Evolutionary conservation across 2,329 filamentous ascomycete genomes (phyloP).

Genomic region (Apiospora rasikravindrae): DNA sequence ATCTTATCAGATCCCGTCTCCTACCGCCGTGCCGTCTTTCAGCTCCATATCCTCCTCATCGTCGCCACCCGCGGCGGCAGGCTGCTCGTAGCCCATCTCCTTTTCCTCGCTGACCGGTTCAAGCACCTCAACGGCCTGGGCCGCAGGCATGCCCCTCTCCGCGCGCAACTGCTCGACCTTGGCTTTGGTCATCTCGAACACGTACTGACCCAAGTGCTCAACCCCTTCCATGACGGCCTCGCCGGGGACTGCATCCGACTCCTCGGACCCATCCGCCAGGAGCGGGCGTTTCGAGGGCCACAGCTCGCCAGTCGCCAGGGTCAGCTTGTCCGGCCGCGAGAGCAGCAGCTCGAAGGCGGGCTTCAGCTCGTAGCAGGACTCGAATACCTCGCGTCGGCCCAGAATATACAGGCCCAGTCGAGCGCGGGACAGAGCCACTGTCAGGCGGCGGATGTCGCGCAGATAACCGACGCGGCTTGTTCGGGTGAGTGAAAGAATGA

Average conservation of each 20-base stretch:
- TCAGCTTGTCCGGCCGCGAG: slow-evolving; percentile 78
- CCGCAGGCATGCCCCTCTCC: slow-evolving; percentile 40
- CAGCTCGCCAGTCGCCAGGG: slow-evolving; percentile 84
- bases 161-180: slow-evolving; percentile 55
- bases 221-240: slow-evolving; percentile 83
- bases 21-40: background rate
- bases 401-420: slow-evolving; percentile 91
- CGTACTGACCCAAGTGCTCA: slow-evolving; percentile 94
- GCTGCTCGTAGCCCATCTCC: slow-evolving; percentile 34
- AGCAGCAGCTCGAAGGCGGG: slow-evolving; percentile 84
- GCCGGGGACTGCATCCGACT: slow-evolving; percentile 55
- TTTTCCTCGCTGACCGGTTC: slow-evolving; percentile 40
- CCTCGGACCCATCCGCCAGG: slow-evolving; percentile 34
- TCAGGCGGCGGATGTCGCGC: slow-evolving; percentile 89
- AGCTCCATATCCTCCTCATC: background rate
- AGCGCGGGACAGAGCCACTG: slow-evolving; percentile 91
- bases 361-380: slow-evolving; percentile 84
- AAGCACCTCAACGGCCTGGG: slow-evolving; percentile 25
- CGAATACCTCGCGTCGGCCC: slow-evolving; percentile 86
- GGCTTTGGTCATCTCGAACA: slow-evolving; percentile 89
- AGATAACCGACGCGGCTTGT: slow-evolving; percentile 91
- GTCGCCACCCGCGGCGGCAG: background rate
- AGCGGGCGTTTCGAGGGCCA: slow-evolving; percentile 69
- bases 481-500: slow-evolving; percentile 90
- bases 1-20: slow-evolving; percentile 1